Evolutionary conservation across 192 early-diverging fungal genomes (phyloP).

Genomic region (Gaertneriomyces sp.): DNA sequence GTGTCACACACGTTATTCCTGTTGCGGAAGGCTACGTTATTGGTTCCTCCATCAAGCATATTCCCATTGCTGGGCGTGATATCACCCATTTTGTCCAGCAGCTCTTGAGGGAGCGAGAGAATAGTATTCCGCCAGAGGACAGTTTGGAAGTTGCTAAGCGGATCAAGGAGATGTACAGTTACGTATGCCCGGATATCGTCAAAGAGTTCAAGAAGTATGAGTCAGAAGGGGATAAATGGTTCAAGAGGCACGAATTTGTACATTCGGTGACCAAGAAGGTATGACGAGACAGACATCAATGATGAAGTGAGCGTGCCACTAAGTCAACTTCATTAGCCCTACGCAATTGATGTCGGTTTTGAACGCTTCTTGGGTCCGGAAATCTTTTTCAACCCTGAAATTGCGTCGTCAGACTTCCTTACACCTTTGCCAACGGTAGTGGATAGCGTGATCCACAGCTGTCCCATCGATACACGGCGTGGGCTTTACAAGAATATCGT

Average conservation of each 20-base stretch:
- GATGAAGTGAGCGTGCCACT: background rate
- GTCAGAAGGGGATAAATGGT: constrained; percentile 82
- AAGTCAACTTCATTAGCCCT: constrained; percentile 54
- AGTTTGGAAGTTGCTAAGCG: constrained; percentile 89
- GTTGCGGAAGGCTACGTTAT: constrained; percentile 98
- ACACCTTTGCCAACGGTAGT: constrained; percentile 95
- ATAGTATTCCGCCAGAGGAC: constrained; percentile 93
- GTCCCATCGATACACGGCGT: constrained; percentile 94
- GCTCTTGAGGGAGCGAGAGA: constrained; percentile 94
- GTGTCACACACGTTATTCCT: constrained; percentile 98
- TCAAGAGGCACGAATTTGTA: constrained; percentile 79
- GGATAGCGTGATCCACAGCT: constrained; percentile 92
- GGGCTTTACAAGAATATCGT: constrained; percentile 99
- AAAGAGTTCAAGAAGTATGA: constrained; percentile 96
- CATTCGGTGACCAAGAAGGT: constrained; percentile 85
- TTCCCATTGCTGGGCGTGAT: constrained; percentile 97
- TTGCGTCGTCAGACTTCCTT: constrained; percentile 92
- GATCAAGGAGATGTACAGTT: constrained; percentile 97
- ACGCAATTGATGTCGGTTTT: constrained; percentile 94
- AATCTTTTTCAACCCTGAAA: constrained; percentile 99
- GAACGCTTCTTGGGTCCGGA: constrained; percentile 99
- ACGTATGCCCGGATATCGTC: constrained; percentile 95
- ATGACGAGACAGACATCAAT: constrained; percentile 1
- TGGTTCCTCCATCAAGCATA: constrained; percentile 96
- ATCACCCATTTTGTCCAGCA: constrained; percentile 98